Conservation (phyloP, 805 yeast genomes). For the Candida saitoana region DNA sequence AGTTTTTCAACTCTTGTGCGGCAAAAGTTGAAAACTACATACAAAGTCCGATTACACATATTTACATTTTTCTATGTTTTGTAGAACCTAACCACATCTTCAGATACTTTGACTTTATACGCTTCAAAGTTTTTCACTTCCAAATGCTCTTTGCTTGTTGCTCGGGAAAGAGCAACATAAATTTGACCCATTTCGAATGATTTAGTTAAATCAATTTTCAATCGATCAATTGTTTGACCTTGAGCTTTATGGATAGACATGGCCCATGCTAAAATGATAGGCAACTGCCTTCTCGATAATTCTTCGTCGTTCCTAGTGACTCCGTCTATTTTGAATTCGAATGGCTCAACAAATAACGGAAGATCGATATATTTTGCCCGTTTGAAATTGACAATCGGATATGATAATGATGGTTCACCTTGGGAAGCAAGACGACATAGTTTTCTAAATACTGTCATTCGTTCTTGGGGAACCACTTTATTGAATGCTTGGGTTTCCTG, state of each 20-base stretch:
- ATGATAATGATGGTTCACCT: conserved; percentile 16
- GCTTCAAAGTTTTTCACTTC: conserved; percentile 66
- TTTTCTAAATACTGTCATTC: conserved; percentile 18
- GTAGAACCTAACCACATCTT: conserved; percentile 33
- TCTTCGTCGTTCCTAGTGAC: conserved; percentile 8
- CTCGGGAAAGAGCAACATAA: conserved; percentile 78
- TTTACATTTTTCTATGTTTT: conserved; percentile 10
- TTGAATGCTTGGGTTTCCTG: conserved; percentile 14
- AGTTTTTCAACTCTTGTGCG: conserved; percentile 2
- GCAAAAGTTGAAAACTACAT: conserved; percentile 3
- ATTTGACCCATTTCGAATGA: conserved; percentile 81
- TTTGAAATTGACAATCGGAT: conserved; percentile 49
- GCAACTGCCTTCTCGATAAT: conserved; percentile 54
- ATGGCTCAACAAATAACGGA: conserved; percentile 30
- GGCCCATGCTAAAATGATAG: conserved; percentile 76
- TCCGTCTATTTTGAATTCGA: conserved; percentile 25
- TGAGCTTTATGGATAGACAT: conserved; percentile 81
- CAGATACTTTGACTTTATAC: conserved; percentile 42
- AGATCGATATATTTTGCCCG: conserved; percentile 26
- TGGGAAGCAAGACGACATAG: conserved; percentile 20
- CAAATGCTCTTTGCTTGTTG: conserved; percentile 59
- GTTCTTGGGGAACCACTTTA: conserved; percentile 20
- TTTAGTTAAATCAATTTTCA: conserved; percentile 61
- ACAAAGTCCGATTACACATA: too few relatives aligned
- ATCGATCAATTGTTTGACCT: conserved; percentile 73